A percentile compares a stretch with the other conserved stretches of the same genome.
Evolutionary conservation across 805 yeast species (phyloP).

Genomic region (Candida broadrunensis): DNA sequence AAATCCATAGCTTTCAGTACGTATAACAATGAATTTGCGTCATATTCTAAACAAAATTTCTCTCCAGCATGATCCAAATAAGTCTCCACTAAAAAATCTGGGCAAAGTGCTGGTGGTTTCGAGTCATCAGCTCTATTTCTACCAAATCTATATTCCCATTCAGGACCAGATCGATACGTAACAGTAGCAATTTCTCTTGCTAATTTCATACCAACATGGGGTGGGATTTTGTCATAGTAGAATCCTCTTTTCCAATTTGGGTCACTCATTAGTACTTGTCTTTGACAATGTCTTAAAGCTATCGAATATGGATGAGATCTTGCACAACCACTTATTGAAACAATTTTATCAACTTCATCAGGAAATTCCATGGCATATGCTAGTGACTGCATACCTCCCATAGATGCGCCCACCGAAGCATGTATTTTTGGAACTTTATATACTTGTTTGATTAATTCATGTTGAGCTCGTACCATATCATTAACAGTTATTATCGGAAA

Average conservation of each 20-base stretch:
- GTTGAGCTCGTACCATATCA: conserved; percentile 91
- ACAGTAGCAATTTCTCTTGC: conserved; percentile 93
- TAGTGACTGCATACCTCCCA: conserved; percentile 99
- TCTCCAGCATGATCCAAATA: conserved; percentile 94
- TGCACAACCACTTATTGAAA: conserved; percentile 89
- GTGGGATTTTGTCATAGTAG: conserved; percentile 77
- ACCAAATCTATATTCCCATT: conserved; percentile 93
- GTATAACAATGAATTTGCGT: conserved; percentile 84
- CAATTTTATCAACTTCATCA: conserved; percentile 65
- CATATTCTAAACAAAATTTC: conserved; percentile 87
- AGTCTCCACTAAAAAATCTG: conserved; percentile 89
- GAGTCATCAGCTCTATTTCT: conserved; percentile 80
- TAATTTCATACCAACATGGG: conserved; percentile 92
- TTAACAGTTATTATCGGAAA: conserved; percentile 83
- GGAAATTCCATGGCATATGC: conserved; percentile 86
- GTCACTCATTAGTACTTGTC: conserved; percentile 92
- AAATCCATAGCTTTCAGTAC: conserved; percentile 93
- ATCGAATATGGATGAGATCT: conserved; percentile 92
- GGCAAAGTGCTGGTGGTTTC: conserved; percentile 81
- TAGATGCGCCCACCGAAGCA: conserved; percentile 86
- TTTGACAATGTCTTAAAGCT: conserved; percentile 88
- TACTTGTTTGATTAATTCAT: conserved; percentile 58
- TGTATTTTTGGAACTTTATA: conserved; percentile 63
- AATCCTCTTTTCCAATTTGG: conserved; percentile 93
- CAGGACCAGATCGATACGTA: conserved; percentile 93